These are phyloP conservation scores for Kernera saxatilis DNA, from an alignment of 345 rosid genomes.

Conservation along the genomic window DNA sequence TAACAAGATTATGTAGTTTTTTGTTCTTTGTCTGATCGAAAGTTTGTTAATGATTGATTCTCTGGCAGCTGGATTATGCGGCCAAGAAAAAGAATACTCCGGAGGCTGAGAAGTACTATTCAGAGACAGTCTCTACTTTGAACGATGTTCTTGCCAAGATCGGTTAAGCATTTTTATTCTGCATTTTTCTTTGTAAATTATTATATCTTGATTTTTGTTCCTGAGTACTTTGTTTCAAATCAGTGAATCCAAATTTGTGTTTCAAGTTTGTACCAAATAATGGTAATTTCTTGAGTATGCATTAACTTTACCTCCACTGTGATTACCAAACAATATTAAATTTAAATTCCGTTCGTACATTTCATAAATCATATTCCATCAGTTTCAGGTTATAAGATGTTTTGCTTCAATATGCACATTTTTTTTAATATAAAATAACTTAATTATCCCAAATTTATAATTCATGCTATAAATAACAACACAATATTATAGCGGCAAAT, in stretches of 20 bases:
- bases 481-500: background rate
- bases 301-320: background rate
- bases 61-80: slow-evolving; percentile 75
- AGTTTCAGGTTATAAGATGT: background rate
- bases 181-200: slow-evolving; percentile 16
- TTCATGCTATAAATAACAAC: background rate
- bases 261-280: background rate
- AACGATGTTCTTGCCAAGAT: slow-evolving; percentile 84
- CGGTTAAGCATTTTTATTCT: slow-evolving; percentile 44
- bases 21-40: background rate
- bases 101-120: slow-evolving; percentile 82
- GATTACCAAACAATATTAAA: background rate
- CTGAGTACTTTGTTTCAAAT: slow-evolving; percentile 4
- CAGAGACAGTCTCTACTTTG: slow-evolving; percentile 63
- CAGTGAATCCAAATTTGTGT: background rate
- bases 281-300: slow-evolving; percentile 1
- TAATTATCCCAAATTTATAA: background rate
- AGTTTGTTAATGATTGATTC: background rate
- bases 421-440: background rate
- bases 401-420: background rate
- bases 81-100: slow-evolving; percentile 80
- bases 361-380: background rate
- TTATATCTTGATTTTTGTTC: slow-evolving; percentile 14
- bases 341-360: background rate
- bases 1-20: background rate